Evolutionary conservation across 2,329 filamentous ascomycete species (phyloP), one percentile per base, ranked within the genome.

Genomic region (Sporothrix inflata): DNA sequence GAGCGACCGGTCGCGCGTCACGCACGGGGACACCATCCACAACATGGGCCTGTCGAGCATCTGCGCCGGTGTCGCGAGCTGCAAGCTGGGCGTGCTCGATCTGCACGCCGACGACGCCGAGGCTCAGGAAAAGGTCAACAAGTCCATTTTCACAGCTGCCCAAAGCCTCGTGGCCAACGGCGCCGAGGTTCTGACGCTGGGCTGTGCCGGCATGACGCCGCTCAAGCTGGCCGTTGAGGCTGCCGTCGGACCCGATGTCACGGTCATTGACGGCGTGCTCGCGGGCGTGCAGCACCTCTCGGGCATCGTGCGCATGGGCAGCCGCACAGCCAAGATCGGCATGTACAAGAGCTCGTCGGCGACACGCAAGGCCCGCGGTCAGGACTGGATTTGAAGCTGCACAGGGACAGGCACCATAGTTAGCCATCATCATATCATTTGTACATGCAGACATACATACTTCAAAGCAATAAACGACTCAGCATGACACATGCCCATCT

Each of bases 221-320:
- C 72, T 75, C 27, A 74, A 74, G 72, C 47, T 42, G 11, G 75
- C 74, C 12, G 72, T 75, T 30, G 73, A 74, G 70, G 51, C 38
- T 6, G 74, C 74, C 7, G 74, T 74, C 27, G 74, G 74, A 1
- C 71, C 71, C n/a, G 68, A 71, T 27, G 73, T 75, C 27, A 71
- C 71, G 8, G 72, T 75, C 27, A 60, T 75, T 34, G 74, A 75
- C 51, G 74, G 74, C 8, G 73, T 75, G 7, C 71, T 75, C 12
- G 72, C 71, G 9, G 73, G 72, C 61, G 83, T 83, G 27, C 82
- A 83, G 73, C 81, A 84, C 21, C 77, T 75, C 74, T 82, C 80
- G 19, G 86, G 81, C 57, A 85, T 77, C 1, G 75, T 79, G 63
- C 81, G 80, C n/a, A 84, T 77, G n/a, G 86, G 74, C 38, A 69